These are phyloP conservation scores for Trichoderma erinaceum DNA, from an alignment of 495 filamentous ascomycete species.

Conservation along the genomic window DNA sequence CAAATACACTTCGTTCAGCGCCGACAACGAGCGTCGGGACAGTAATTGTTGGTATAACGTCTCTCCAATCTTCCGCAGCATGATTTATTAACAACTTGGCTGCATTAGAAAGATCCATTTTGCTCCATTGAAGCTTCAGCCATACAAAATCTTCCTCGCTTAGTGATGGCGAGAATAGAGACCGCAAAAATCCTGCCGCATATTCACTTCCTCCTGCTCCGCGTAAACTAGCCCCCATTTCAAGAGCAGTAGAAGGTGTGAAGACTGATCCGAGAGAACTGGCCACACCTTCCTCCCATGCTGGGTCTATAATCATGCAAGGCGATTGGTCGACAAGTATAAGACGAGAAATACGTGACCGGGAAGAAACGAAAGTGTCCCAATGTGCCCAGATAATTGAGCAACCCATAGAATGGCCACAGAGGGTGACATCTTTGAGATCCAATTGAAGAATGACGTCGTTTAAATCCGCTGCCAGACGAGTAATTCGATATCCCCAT, in stretches of 20 bases:
- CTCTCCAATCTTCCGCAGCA: slow-evolving; percentile 17
- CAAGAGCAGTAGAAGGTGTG: background rate
- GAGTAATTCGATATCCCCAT: slow-evolving; percentile 21
- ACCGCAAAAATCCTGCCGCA: background rate
- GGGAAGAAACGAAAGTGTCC: slow-evolving; percentile 19
- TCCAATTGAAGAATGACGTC: slow-evolving; percentile 19
- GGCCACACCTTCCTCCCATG: slow-evolving; percentile 18
- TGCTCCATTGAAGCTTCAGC: slow-evolving; percentile 15
- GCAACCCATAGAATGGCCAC: slow-evolving; percentile 23
- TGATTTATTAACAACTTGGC: slow-evolving; percentile 18
- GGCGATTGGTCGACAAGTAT: slow-evolving; percentile 22
- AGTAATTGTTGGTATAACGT: slow-evolving; percentile 22
- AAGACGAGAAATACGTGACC: slow-evolving; percentile 19
- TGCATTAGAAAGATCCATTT: slow-evolving; percentile 17
- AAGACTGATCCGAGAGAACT: background rate
- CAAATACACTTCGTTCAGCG: slow-evolving; percentile 15
- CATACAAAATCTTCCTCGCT: slow-evolving; percentile 19
- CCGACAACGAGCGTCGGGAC: slow-evolving; percentile 20
- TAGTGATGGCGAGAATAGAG: slow-evolving; percentile 19
- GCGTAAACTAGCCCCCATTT: slow-evolving; percentile 6
- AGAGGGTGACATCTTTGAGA: slow-evolving; percentile 17
- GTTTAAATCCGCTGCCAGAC: background rate
- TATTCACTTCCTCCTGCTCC: slow-evolving; percentile 14
- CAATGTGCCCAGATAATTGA: slow-evolving; percentile 22
- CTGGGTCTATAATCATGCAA: slow-evolving; percentile 19